Evolutionary conservation across 1,284 basidiomycete species (phyloP).

Genomic region (Cryptococcus sp.): DNA sequence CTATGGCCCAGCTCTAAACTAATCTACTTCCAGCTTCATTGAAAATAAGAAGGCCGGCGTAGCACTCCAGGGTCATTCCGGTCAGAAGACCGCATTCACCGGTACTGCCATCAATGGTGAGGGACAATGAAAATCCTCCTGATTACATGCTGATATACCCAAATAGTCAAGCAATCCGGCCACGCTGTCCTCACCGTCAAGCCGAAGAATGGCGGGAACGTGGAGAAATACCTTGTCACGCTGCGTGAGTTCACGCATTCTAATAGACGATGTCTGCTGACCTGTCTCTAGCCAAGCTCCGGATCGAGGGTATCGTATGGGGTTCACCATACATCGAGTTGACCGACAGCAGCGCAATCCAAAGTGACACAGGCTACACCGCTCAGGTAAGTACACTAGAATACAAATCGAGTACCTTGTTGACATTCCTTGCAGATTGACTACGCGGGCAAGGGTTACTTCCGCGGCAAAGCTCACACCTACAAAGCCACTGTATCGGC

Average conservation of each 20-base stretch:
- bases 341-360: constrained; percentile 78
- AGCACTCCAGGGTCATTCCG: constrained; percentile 82
- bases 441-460: constrained; percentile 95
- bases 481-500: constrained; percentile 76
- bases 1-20: constrained; percentile 1
- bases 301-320: constrained; percentile 61
- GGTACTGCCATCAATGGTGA: constrained; percentile 72
- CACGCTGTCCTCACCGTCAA: constrained; percentile 81
- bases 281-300: constrained; percentile 59
- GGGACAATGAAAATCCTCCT: constrained; percentile 28
- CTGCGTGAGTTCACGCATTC: constrained; percentile 59
- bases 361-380: constrained; percentile 71
- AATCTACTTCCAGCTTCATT: constrained; percentile 59
- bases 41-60: constrained; percentile 80
- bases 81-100: constrained; percentile 83
- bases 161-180: constrained; percentile 85
- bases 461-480: constrained; percentile 86
- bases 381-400: constrained; percentile 57
- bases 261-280: constrained; percentile 21
- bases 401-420: neutral
- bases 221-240: constrained; percentile 85
- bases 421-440: constrained; percentile 61
- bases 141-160: neutral
- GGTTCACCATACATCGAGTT: constrained; percentile 71
- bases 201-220: constrained; percentile 59